Conservation (phyloP, 1,284 basidiomycete genomes). For the Apiotrichum domesticum region DNA sequence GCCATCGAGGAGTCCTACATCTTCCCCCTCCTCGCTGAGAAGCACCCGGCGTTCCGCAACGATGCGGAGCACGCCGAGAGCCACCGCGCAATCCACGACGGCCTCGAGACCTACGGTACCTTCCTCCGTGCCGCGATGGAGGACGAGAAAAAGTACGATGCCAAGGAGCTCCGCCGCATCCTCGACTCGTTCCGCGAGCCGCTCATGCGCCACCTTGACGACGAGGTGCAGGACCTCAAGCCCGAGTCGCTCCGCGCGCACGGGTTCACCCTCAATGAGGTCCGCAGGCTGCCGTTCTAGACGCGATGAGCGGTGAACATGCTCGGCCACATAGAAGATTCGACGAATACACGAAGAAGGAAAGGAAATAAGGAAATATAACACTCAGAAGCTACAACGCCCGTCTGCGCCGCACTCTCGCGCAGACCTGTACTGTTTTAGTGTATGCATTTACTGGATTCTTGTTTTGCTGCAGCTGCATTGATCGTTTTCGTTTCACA, state of each 20-base stretch:
- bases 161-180: constrained; percentile 55
- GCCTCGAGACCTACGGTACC: constrained; percentile 54
- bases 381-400: too few species aligned
- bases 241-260: constrained; percentile 60
- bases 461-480: too few species aligned
- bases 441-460: too few species aligned
- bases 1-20: constrained; percentile 55
- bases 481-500: too few species aligned
- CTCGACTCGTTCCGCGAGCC: constrained; percentile 60
- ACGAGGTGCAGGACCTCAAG: constrained; percentile 61
- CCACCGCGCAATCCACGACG: constrained; percentile 61
- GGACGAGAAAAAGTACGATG: constrained; percentile 54
- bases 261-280: constrained; percentile 57
- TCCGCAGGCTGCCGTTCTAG: constrained; percentile 52
- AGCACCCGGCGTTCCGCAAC: constrained; percentile 56
- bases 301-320: too few species aligned
- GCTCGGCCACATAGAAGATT: too few species aligned
- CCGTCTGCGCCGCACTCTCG: too few species aligned
- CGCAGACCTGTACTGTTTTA: too few species aligned
- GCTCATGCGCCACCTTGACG: constrained; percentile 60
- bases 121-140: constrained; percentile 53
- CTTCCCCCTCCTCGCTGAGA: constrained; percentile 59
- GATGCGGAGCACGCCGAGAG: constrained; percentile 54
- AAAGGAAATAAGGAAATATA: too few species aligned
- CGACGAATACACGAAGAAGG: too few species aligned